These are phyloP conservation scores for Cronartium quercuum DNA, from an alignment of 1,284 basidiomycete genomes.

Conservation along the genomic window DNA sequence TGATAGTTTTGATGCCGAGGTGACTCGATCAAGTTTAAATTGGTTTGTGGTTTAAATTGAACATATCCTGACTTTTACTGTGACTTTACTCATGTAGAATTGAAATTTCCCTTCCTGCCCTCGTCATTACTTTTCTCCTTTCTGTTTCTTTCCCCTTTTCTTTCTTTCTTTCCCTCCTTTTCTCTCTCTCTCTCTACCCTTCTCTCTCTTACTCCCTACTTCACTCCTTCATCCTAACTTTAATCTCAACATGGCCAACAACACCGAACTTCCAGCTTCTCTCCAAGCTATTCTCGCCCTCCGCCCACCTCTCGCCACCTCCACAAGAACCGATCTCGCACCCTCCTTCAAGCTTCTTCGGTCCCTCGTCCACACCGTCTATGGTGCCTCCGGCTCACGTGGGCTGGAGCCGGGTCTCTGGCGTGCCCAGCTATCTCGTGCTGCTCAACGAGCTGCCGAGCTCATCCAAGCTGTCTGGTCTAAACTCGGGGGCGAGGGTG, in stretches of 20 bases:
- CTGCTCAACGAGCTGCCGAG: conserved; percentile 14
- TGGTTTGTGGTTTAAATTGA: no score
- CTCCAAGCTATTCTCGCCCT: conserved; percentile 23
- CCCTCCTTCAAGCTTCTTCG: conserved; percentile 36
- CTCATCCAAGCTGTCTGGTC: conserved; percentile 31
- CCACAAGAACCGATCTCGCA: conserved; percentile 34
- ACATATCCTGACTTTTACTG: no score
- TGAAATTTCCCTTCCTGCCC: no score
- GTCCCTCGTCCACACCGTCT: conserved; percentile 21
- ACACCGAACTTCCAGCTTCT: neutral
- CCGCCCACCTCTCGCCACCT: conserved; percentile 34
- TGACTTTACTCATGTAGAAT: no score
- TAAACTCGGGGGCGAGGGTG: conserved; percentile 16
- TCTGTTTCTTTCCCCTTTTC: neutral
- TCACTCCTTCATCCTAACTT: neutral
- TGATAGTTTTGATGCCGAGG: no score
- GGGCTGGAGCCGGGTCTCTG: conserved; percentile 32
- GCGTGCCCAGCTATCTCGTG: conserved; percentile 29
- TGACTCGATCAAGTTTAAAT: no score
- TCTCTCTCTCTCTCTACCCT: neutral
- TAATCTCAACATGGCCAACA: neutral
- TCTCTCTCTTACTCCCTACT: neutral
- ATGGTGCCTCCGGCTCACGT: conserved; percentile 2
- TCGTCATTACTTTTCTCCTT: neutral
- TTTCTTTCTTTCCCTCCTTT: neutral